Base-by-base conservation (phyloP, 140 eudicot genomes). In the Anethum foeniculum region DNA sequence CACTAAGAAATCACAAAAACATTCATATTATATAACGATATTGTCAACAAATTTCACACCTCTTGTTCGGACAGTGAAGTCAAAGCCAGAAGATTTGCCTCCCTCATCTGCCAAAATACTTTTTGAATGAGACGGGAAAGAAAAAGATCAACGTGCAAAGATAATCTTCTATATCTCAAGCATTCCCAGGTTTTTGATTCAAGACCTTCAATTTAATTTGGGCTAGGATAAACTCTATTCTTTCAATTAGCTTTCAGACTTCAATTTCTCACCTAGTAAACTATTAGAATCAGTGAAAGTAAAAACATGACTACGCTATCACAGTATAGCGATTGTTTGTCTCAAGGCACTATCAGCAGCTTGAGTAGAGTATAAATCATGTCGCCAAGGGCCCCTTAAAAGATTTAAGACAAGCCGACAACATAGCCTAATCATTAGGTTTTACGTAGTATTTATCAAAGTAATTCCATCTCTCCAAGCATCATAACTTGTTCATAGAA, bases 41-140 rank as follows among this genome's bases (percentile, higher is more conserved):
- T 52, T 68, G 46, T 30, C 30, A 34, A 71, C 28, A 46, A 69
- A 80, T 62, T 54, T 82, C 87, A 54, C 56, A 94, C 98, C 95
- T 94, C 97, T 30, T 92, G 93, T 36, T 94, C 98, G 4, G 97
- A 90, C 47, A 94, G 87, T 36, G 96, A 90, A 65, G 97, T 89
- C 84, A 94, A 83, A 78, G 97, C 96, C 86, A 88, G 91, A 73
- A 94, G 90, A 25, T 90, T 84, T 68, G 98, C 98, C 89, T 94
- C 98, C 79, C 93, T 87, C 80, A 90, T 89, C 98, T 94, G 95
- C 83, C 85, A 87, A 71, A 75, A 77, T 58, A 77, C 77, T 38
- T 82, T 78, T 77, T 78, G 64, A 21, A 78, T 64, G 64, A 41
- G 82, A 78, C 27, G 2, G 27, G 25, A 36, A 56, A 58, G 43